Evolutionary conservation across 2,329 filamentous ascomycete species (phyloP), one percentile per base, ranked within the genome.

Genomic region (Davidsoniella virescens): DNA sequence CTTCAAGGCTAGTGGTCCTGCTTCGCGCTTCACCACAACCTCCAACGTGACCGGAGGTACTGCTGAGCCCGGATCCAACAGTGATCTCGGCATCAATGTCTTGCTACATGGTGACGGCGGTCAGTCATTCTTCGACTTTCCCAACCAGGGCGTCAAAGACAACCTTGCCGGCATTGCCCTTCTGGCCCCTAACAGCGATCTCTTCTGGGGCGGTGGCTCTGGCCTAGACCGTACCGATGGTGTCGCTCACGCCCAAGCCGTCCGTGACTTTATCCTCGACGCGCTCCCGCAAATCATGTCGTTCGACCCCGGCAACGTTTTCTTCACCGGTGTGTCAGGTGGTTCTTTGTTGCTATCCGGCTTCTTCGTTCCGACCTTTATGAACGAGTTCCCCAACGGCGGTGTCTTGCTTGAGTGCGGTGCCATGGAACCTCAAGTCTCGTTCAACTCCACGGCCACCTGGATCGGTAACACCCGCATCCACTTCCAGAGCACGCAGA

Each of bases 91-190:
- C 46, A 64, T 75, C 5, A 78, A 78, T 56, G 69, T 78, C 12
- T 67, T 78, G 36, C 67, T 78, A 3, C 75, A 78, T 58, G 74
- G 74, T 46, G 75, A 78, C 57, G 74, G 75, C 40, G 75, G 75
- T 5, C 70, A 75, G 56, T 74, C 70, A 10, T 76, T 75, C 65
- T 72, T 73, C 60, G 71, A 73, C 58, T 73, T 75, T 61, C 72
- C 72, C 36, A 75, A 75, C 60, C 70, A 75, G 56, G 68, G 65
- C 16, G 68, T 75, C 9, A 68, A 70, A 50, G 59, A 62, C 47
- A 69, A 68, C 54, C 67, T 72, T 29, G 71, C 72, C 59, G 72
- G 72, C 53, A 70, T 74, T 8, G 71, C 65, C 7, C 61, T 75
- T 1, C 68, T 78, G 10, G 71, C 75, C 0, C 75, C 75, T 5